Conservation (phyloP, 1,284 basidiomycete species). For the Hortiboletus rubellus region DNA sequence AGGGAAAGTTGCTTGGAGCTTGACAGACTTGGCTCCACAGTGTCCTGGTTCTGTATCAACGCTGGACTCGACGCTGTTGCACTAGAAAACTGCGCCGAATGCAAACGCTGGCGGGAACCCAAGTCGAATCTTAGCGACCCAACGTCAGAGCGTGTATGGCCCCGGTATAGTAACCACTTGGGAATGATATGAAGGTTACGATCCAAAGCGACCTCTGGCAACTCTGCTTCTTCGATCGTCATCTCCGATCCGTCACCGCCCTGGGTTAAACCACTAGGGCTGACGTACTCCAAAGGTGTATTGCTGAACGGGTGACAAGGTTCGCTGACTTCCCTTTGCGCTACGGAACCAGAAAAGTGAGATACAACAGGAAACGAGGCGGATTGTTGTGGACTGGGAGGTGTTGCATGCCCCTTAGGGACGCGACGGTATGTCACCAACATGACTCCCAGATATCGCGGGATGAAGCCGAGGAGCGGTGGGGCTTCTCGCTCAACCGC, state of each 20-base stretch:
- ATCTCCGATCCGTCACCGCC: constrained; percentile 41
- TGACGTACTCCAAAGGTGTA: constrained; percentile 7
- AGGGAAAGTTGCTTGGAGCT: constrained; percentile 43
- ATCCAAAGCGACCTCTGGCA: constrained; percentile 90
- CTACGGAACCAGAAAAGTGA: constrained; percentile 28
- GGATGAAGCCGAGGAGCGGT: constrained; percentile 88
- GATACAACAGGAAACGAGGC: constrained; percentile 20
- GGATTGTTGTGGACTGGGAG: constrained; percentile 19
- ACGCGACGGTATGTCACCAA: constrained; percentile 91
- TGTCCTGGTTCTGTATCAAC: constrained; percentile 40
- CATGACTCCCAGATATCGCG: constrained; percentile 97
- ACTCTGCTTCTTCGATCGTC: constrained; percentile 65
- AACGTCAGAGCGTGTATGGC: constrained; percentile 55
- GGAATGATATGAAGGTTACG: constrained; percentile 96
- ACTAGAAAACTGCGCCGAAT: constrained; percentile 44
- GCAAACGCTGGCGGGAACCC: constrained; percentile 36
- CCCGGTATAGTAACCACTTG: constrained; percentile 80
- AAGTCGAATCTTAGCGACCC: constrained; percentile 34
- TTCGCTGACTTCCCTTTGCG: constrained; percentile 43
- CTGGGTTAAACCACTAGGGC: constrained; percentile 13
- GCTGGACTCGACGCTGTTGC: constrained; percentile 68
- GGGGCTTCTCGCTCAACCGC: constrained; percentile 93
- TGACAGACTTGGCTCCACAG: constrained; percentile 1
- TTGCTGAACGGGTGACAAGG: constrained; percentile 3
- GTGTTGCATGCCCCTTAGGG: constrained; percentile 44